Conservation (phyloP, 805 yeast species). For the Nakazawaea pomicola region DNA sequence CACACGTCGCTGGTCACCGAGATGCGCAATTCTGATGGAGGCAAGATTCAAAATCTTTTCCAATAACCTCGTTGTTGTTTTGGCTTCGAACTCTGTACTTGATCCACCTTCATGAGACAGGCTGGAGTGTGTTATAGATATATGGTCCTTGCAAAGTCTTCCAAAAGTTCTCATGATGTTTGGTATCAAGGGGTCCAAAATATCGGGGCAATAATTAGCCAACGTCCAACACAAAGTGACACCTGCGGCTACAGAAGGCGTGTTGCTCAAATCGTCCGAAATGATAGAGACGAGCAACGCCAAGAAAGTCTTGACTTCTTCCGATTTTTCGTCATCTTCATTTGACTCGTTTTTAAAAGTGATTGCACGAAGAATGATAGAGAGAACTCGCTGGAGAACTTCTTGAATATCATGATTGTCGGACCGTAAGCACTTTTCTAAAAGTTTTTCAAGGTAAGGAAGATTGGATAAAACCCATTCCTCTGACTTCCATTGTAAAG, state of each 20-base stretch:
- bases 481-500: slow-evolving; percentile 68
- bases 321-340: slow-evolving; percentile 51
- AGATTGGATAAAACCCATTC: slow-evolving; percentile 78
- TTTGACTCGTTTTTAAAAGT: slow-evolving; percentile 35
- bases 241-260: slow-evolving; percentile 82
- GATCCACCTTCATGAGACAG: slow-evolving; percentile 15
- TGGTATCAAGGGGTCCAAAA: slow-evolving; percentile 71
- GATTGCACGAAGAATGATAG: slow-evolving; percentile 64
- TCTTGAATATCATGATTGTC: slow-evolving; percentile 86
- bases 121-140: slow-evolving; percentile 33
- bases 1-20: slow-evolving; percentile 91
- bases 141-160: slow-evolving; percentile 84
- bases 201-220: slow-evolving; percentile 66
- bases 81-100: slow-evolving; percentile 61
- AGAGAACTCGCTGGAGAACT: slow-evolving; percentile 68
- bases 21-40: slow-evolving; percentile 72
- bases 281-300: slow-evolving; percentile 59
- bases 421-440: slow-evolving; percentile 77
- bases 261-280: slow-evolving; percentile 67
- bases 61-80: slow-evolving; percentile 69
- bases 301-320: slow-evolving; percentile 60
- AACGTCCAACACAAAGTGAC: slow-evolving; percentile 80
- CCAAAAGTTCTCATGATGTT: slow-evolving; percentile 82
- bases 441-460: slow-evolving; percentile 59
- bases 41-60: slow-evolving; percentile 75